Evolutionary conservation across 2,329 filamentous ascomycete species (phyloP).

Genomic region (Aspergillus versicolor): DNA sequence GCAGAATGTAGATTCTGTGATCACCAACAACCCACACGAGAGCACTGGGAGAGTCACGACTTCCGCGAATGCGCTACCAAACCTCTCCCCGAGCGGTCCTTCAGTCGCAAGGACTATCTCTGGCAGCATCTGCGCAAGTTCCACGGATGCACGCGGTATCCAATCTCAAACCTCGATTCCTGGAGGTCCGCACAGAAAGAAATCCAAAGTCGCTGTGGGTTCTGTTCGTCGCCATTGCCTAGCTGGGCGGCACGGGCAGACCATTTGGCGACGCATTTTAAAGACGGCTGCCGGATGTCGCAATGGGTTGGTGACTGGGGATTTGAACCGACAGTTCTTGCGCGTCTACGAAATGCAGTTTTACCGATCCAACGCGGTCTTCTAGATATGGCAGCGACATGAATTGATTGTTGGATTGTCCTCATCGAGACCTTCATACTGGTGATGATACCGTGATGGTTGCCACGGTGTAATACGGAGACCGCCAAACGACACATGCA

Average conservation of each 20-base stretch:
- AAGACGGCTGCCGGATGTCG: slow-evolving; percentile 52
- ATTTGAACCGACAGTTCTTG: slow-evolving; percentile 36
- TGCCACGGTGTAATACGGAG: slow-evolving; percentile 6
- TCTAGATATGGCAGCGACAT: neutral
- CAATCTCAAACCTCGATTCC: slow-evolving; percentile 51
- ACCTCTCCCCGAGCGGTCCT: slow-evolving; percentile 51
- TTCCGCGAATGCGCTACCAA: slow-evolving; percentile 54
- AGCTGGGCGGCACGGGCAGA: slow-evolving; percentile 54
- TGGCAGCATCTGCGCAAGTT: slow-evolving; percentile 58
- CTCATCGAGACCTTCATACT: neutral
- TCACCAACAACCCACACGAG: slow-evolving; percentile 39
- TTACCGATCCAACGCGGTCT: slow-evolving; percentile 25
- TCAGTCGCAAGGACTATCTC: slow-evolving; percentile 58
- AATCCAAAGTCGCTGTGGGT: slow-evolving; percentile 55
- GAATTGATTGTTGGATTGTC: neutral
- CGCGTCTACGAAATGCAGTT: slow-evolving; percentile 35
- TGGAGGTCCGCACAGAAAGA: slow-evolving; percentile 55
- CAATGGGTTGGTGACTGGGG: slow-evolving; percentile 58
- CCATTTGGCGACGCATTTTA: slow-evolving; percentile 57
- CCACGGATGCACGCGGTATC: slow-evolving; percentile 51
- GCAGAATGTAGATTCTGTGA: slow-evolving; percentile 51
- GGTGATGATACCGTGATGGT: neutral
- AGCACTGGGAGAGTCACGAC: slow-evolving; percentile 54
- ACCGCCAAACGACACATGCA: neutral
- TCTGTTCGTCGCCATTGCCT: slow-evolving; percentile 49